Evolutionary conservation across 192 early-diverging fungal species (phyloP), one percentile per base, ranked within the genome.

Genomic region (Backusella macrospora): DNA sequence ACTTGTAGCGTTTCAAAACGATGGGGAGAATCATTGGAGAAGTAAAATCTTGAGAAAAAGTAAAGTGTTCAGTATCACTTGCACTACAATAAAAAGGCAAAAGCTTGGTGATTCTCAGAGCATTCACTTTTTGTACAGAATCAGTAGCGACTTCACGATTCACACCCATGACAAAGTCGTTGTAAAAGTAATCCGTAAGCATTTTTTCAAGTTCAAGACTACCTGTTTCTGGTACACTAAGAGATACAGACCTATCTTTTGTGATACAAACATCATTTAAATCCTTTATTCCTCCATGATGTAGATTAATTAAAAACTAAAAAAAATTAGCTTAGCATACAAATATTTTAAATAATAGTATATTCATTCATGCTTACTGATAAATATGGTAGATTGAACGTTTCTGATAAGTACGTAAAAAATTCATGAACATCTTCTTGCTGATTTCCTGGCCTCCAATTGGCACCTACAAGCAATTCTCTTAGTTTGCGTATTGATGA

Each of bases 351-450:
- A 21, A 0, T 23, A 23, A 23, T 0, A 26, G 12, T 21, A 55
- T 55, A 18, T 8, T 55, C 18, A 42, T 12, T 21, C 7, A 59
- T 4, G 5, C 85, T 84, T 75, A 92, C 73, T 13, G 90, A 89
- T 49, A 92, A 62, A 65, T 86, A 90, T 0, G 91, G 91, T 63
- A 90, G 83, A 37, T 84, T 83, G 64, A 91, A 81, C 45, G 78
- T 85, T 29, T 87, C 81, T 40, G 87, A 85, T 49, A 92, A 48
- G 45, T 90, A 91, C 75, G 90, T 66, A 70, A 89, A 92, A 15
- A 92, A 78, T 77, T 91, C 90, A 40, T 86, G 85, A 4, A 84
- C 80, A 71, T 92, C 91, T 67, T 92, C 89, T 79, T 92, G 91
- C 7, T 79, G 65, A 49, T 65, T 43, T 46, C 74, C 66, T 15